Conservation (phyloP, 176 grass and related monocot genomes). For the Oryza nivara region DNA sequence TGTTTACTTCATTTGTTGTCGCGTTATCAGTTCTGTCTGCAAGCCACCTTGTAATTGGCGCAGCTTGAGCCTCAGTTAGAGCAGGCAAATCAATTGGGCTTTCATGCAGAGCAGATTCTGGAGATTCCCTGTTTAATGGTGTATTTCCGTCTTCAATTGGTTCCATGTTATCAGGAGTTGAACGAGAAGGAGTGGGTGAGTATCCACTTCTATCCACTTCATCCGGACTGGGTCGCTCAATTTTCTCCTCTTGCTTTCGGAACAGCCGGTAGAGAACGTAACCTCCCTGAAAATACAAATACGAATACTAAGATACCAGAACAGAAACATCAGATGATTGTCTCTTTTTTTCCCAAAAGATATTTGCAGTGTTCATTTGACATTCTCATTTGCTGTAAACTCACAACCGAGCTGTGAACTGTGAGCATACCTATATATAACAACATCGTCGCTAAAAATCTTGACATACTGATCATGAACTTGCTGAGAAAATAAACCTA, state of each 20-base stretch:
- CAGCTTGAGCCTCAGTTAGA: constrained; percentile 34
- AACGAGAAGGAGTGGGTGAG: constrained; percentile 69
- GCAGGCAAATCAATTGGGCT: constrained; percentile 39
- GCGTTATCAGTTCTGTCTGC: constrained; percentile 46
- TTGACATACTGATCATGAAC: neutral
- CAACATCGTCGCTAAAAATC: neutral
- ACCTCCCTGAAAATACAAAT: constrained; percentile 67
- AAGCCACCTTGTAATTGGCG: constrained; percentile 55
- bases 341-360: neutral
- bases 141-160: constrained; percentile 56
- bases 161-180: constrained; percentile 63
- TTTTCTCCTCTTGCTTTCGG: constrained; percentile 65
- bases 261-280: constrained; percentile 95
- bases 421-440: neutral
- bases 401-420: neutral
- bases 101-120: constrained; percentile 61
- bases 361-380: neutral
- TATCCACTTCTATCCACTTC: constrained; percentile 72
- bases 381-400: neutral
- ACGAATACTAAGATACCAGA: neutral
- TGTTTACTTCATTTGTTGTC: constrained; percentile 12
- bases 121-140: constrained; percentile 55
- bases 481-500: neutral
- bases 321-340: constrained; percentile 6
- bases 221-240: constrained; percentile 46